Evolutionary conservation across 345 rosid species (phyloP), one percentile per base, ranked within the genome.

Genomic region (Lumnitzera racemosa): DNA sequence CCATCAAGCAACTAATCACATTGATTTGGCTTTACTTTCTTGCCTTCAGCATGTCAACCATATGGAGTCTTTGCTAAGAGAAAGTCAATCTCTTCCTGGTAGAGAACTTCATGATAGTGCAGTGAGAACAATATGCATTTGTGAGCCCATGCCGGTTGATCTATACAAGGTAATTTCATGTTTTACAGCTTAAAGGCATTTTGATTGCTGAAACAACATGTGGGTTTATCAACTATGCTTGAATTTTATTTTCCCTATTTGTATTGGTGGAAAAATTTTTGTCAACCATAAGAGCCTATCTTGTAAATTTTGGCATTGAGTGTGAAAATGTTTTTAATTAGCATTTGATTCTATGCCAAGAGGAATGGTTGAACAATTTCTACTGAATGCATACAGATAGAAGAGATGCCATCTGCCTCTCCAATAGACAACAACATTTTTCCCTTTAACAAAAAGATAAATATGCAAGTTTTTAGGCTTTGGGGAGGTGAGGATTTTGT

Each of bases 121-220:
- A 20, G 87, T 90, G 61, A 70, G 89, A 65, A 87, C 99, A 43
- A 53, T 94, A 56, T 86, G 95, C 77, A 84, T 89, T 72, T 70
- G 67, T 13, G 95, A 84, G 70, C 63, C 73, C 0, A 80, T 49
- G 61, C 73, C 73, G 56, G 81, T 87, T 65, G 74, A 87, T 74
- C 88, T 87, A 16, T 81, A 81, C 13, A 89, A 85, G 99, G 97
- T 94, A 79, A 67, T 52, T 61, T 51, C 50, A 52, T 65, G 55
- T 51, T 67, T 2, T 36, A 49, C n/a, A 25, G 48, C 43, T 54
- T 52, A 49, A 15, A 27, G 41, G 43, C 66, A 53, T 41, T 62
- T 23, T 50, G 51, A 51, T 58, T 46, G 11, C 36, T 62, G 51
- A 51, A 54, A 48, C 46, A 17, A 47, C 14, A n/a, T 16, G 47